Evolutionary conservation across 2,329 filamentous ascomycete species (phyloP), one percentile per base, ranked within the genome.

Genomic region (Cordyceps farinosa): DNA sequence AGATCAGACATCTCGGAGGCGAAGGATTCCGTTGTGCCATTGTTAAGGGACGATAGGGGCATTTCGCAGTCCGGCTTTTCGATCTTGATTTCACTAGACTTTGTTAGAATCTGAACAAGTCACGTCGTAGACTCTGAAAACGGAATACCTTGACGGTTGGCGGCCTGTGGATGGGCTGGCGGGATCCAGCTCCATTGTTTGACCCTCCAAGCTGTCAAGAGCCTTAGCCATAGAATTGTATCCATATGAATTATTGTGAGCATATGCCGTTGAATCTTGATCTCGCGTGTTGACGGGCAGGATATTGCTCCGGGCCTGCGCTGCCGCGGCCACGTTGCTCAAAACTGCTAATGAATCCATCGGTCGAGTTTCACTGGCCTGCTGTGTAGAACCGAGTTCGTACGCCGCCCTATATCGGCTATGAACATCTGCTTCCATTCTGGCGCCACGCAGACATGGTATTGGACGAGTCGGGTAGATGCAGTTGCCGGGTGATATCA

Each of bases 1-100:
- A 82, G 71, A 52, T 86, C 84, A 58, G 84, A 87, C 32, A 79
- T 74, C 62, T 87, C 84, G 65, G 84, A 87, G 52, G 78, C 76
- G 66, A 83, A 76, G 42, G 82, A 84, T 71, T 77, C 68, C 70
- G 70, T 65, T 67, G 71, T 61, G 40, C 65, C 70, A 27, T 70
- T 59, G n/a, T 52, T 30, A 42, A 60, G 34, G 38, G 62, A 29
- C 40, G 54, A n/a, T 30, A 59, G 34, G 13, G 44, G 36, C 27
- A 42, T 27, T 22, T 62, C 60, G 36, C 36, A 57, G 11, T 62
- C 60, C 10, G 36, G 2, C 11, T 56, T 56, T 29, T 62, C 60
- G 22, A 62, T 32, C 32, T 62, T 62, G 3, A 62, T 48, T 42
- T 50, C 34, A 27, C 60, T 62, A 22, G 9, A 3, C 47, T 29